A percentile compares a stretch with the other conserved stretches of the same genome.
phyloP scores from a whole-genome alignment of 306 rosid genomes.

The Lathyrus oleraceus region DNA sequence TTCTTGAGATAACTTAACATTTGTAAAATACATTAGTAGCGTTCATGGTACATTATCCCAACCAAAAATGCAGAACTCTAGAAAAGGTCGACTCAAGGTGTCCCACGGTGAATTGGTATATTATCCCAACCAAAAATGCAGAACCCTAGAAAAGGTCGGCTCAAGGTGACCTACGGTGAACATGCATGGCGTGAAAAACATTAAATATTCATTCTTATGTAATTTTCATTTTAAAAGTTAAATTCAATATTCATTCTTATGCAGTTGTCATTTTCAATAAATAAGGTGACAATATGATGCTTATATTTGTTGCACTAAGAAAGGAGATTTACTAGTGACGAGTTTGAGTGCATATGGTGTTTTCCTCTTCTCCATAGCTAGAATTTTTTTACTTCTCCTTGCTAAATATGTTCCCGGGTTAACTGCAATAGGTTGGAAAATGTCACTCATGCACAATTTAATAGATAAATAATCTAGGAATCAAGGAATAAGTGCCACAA shows the following conservation, averaged over 20 bases:
- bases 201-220: no score
- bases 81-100: constrained; percentile 70
- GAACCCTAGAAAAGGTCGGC: constrained; percentile 78
- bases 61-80: constrained; percentile 84
- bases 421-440: constrained; percentile 82
- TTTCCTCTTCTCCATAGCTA: constrained; percentile 77
- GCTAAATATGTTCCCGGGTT: constrained; percentile 83
- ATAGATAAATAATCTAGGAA: constrained; percentile 31
- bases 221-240: no score
- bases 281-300: no score
- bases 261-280: no score
- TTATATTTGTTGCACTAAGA: constrained; percentile 4
- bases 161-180: no score
- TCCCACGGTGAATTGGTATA: constrained; percentile 75
- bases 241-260: no score
- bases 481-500: constrained; percentile 15
- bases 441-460: constrained; percentile 53
- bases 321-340: constrained; percentile 72
- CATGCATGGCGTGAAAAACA: no score
- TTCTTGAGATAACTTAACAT: constrained; percentile 80
- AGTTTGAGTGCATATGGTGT: constrained; percentile 82
- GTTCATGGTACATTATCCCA: constrained; percentile 96
- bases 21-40: constrained; percentile 85
- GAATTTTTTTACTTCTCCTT: constrained; percentile 86
- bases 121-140: constrained; percentile 97